phyloP scores from a whole-genome alignment of 768 basidiomycete species.

The Punctularia strigosozonata region DNA sequence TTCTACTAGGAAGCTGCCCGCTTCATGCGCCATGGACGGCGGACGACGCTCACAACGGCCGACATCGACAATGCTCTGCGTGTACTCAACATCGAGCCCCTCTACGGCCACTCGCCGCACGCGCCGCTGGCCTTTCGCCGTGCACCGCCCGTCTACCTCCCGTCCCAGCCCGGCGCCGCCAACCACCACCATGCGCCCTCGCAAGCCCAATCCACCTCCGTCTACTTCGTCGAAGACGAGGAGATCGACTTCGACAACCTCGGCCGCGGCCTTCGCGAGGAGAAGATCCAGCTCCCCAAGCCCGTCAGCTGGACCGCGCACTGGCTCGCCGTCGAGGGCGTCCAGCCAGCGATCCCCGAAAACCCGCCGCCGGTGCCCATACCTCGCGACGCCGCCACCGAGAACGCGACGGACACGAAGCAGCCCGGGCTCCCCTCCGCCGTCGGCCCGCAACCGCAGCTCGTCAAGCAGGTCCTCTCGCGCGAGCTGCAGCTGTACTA shows the following conservation, averaged over 20 bases:
- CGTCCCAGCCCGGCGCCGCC: conserved; percentile 43
- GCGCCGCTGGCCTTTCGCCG: conserved; percentile 52
- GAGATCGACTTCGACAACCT: conserved; percentile 98
- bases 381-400: conserved; percentile 25
- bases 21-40: conserved; percentile 89
- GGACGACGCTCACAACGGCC: conserved; percentile 79
- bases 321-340: conserved; percentile 97
- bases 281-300: conserved; percentile 72
- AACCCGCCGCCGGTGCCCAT: conserved; percentile 80
- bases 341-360: conserved; percentile 92
- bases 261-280: conserved; percentile 77
- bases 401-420: conserved; percentile 19
- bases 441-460: conserved; percentile 62
- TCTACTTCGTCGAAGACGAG: conserved; percentile 93
- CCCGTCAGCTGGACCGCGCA: conserved; percentile 87
- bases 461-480: conserved; percentile 88
- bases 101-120: conserved; percentile 73
- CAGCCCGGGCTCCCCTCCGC: too few species aligned
- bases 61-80: conserved; percentile 93
- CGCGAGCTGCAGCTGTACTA: conserved; percentile 94
- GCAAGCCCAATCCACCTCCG: too few species aligned
- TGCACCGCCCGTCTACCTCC: conserved; percentile 32
- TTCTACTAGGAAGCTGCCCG: conserved; percentile 76
- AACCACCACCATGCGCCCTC: too few species aligned
- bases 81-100: conserved; percentile 90